Evolutionary conservation across 352 stramenopile species (phyloP).

Genomic region (Globisporangium cylindrosporum): DNA sequence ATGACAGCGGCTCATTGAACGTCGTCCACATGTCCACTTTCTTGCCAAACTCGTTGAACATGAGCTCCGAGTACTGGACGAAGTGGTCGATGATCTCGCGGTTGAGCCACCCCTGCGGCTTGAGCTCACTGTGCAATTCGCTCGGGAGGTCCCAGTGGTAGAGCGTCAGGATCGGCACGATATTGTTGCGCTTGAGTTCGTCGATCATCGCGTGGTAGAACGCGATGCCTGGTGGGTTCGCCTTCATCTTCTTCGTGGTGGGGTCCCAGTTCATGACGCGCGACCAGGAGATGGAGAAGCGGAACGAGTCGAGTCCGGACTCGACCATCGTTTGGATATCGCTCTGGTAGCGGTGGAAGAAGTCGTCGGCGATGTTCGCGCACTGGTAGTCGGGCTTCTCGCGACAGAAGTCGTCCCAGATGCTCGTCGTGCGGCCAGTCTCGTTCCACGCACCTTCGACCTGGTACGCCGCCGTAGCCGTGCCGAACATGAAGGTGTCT

Average conservation of each 20-base stretch:
- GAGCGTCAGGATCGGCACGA: not conserved
- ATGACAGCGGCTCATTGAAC: conserved; percentile 93
- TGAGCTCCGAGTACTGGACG: conserved; percentile 85
- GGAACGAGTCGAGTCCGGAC: conserved; percentile 89
- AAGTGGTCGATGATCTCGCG: conserved; percentile 62
- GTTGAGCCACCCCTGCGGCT: conserved; percentile 68
- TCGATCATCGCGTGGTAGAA: not conserved
- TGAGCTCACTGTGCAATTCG: too few species aligned
- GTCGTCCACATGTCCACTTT: conserved; percentile 94
- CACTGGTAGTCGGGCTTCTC: conserved; percentile 40
- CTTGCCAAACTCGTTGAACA: conserved; percentile 90
- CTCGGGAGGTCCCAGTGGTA: not conserved
- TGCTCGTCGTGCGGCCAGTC: conserved; percentile 82
- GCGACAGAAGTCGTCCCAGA: conserved; percentile 91
- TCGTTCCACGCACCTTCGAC: conserved; percentile 90
- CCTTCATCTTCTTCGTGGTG: conserved; percentile 28
- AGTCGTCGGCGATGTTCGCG: conserved; percentile 91
- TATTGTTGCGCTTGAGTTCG: not conserved
- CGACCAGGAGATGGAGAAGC: conserved; percentile 92
- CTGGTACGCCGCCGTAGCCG: too few species aligned
- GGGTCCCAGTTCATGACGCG: conserved; percentile 83
- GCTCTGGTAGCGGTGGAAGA: conserved; percentile 87
- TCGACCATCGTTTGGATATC: conserved; percentile 92
- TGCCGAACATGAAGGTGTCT: too few species aligned
- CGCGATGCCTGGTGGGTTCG: not conserved